Evolutionary conservation across 2,329 filamentous ascomycete genomes (phyloP).

Genomic region (Claviceps sorghi): DNA sequence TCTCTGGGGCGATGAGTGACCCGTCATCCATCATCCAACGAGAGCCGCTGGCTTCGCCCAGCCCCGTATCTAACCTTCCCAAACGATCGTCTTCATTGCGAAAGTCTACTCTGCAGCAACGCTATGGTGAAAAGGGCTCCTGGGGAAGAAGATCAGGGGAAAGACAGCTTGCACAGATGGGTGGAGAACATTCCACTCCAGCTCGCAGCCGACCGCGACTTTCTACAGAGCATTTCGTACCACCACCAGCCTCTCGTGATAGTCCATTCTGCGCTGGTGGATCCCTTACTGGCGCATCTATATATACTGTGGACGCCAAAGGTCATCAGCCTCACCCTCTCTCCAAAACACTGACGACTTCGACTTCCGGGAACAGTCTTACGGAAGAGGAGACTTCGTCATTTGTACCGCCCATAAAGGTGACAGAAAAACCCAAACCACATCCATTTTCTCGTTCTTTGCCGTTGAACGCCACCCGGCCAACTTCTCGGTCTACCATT

Average conservation of each 20-base stretch:
- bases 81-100: slow-evolving; percentile 64
- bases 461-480: slow-evolving; percentile 24
- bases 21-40: slow-evolving; percentile 8
- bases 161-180: slow-evolving; percentile 36
- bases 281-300: slow-evolving; percentile 37
- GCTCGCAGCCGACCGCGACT: slow-evolving; percentile 53
- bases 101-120: slow-evolving; percentile 77
- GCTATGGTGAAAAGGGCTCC: slow-evolving; percentile 53
- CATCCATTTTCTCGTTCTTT: slow-evolving; percentile 25
- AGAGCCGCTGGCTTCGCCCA: slow-evolving; percentile 29
- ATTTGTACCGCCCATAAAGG: slow-evolving; percentile 16
- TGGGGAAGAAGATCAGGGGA: slow-evolving; percentile 46
- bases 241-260: slow-evolving; percentile 45
- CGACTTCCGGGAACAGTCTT: slow-evolving; percentile 67
- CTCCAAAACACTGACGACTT: slow-evolving; percentile 74
- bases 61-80: slow-evolving; percentile 39
- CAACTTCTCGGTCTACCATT: slow-evolving; percentile 15
- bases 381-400: slow-evolving; percentile 53
- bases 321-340: slow-evolving; percentile 58
- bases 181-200: slow-evolving; percentile 42
- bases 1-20: slow-evolving; percentile 22
- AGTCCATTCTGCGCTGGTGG: slow-evolving; percentile 46
- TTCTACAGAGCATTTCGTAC: slow-evolving; percentile 65
- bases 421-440: slow-evolving; percentile 14
- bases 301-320: slow-evolving; percentile 32